phyloP scores from a whole-genome alignment of 2,329 filamentous ascomycete species.

The Fusarium virguliforme region DNA sequence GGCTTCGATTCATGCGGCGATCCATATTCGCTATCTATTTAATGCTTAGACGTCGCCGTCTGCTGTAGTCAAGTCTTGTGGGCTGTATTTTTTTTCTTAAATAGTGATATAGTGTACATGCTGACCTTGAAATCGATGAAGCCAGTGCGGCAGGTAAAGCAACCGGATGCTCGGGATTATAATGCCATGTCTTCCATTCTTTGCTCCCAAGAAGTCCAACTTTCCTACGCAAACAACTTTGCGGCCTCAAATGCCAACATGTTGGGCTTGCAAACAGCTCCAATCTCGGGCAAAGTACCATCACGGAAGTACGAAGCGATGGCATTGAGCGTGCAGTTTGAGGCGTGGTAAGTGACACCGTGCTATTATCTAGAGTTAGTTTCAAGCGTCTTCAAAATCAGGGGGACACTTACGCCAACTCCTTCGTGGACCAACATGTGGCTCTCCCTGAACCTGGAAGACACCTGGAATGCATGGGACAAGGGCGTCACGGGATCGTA shows the following conservation, averaged over 20 bases:
- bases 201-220: too few species aligned
- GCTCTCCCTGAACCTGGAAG: slow-evolving; percentile 39
- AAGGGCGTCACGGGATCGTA: slow-evolving; percentile 44
- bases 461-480: slow-evolving; percentile 35
- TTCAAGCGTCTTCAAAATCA: not conserved
- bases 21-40: too few species aligned
- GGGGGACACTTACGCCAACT: slow-evolving; percentile 37
- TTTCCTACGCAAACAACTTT: not conserved
- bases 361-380: slow-evolving; percentile 27
- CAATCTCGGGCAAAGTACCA: slow-evolving; percentile 25
- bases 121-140: too few species aligned
- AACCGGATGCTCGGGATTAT: too few species aligned
- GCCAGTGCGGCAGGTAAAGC: too few species aligned
- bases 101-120: too few species aligned
- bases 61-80: too few species aligned
- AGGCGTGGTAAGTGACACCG: slow-evolving; percentile 35
- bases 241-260: slow-evolving; percentile 33
- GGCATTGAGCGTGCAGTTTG: slow-evolving; percentile 25
- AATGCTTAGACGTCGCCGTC: too few species aligned
- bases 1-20: too few species aligned
- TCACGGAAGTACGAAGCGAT: slow-evolving; percentile 33
- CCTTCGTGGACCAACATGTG: slow-evolving; percentile 44
- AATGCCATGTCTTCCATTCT: too few species aligned
- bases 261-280: slow-evolving; percentile 30
- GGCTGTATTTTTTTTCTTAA: too few species aligned